Base-by-base conservation (phyloP, 177 flowering plant genomes). In the Vitis hybrid region DNA sequence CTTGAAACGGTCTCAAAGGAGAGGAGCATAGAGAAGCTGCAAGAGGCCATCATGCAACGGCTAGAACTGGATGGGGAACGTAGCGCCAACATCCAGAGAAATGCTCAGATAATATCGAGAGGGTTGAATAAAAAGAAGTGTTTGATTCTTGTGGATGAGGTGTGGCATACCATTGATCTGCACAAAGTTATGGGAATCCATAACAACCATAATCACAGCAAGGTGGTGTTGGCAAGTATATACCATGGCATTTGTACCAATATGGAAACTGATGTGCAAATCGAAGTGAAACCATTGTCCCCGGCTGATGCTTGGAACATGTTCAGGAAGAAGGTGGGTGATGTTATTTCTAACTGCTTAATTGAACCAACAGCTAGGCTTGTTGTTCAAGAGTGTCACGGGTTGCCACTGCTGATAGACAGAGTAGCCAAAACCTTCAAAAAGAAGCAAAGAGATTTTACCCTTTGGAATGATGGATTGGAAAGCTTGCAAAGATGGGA, bases 91-190 rank as follows among this genome's bases (percentile, higher is more conserved):
- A 54, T 15, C 8, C 18, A 57, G 5, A 66, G 21, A 57, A 49
- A 60, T 58, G 72, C 66, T 1, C 1, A 14, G 18, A 32, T 3
- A 15, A 70, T 78, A 56, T 58, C 66, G 1, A 48, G 52, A 8
- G 62, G 51, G 52, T 60, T 74, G 45, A 48, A 70, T 15, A 3
- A 8, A 13, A 74, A 62, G 52, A 78, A 59, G 23, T 74, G 64
- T 52, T 71, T 78, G 50, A 58, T 77, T 11, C 74, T 78, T 50
- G 4, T 70, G 52, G 80, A 78, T 64, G 70, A 64, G 7, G 72
- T 74, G 10, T n/a, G 1, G 9, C 58, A 32, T 0, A 3, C 4
- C 3, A 2, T 78, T 59, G 58, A 78, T 30, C 30, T 78, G 3
- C 13, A 64, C 14, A 2, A 4, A 5, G 10, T 78, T 1, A 34